These are phyloP conservation scores for Entomortierella lignicola DNA, from an alignment of 192 early-diverging fungal genomes.

Conservation along the genomic window DNA sequence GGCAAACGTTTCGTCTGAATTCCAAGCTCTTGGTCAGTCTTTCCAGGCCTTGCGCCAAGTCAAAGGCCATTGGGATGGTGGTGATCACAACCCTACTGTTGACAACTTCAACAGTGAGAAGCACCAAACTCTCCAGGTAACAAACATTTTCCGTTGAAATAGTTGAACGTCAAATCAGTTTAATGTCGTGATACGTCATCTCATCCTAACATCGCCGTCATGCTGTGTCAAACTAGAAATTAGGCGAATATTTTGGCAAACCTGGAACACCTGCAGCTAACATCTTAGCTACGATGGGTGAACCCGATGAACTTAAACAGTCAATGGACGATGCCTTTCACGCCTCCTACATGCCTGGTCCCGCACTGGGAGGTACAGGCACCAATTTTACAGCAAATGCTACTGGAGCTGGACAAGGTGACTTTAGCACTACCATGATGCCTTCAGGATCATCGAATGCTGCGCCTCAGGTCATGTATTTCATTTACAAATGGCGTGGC, in stretches of 20 bases:
- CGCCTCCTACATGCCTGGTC: slow-evolving; percentile 44
- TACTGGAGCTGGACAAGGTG: slow-evolving; percentile 33
- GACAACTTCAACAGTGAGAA: slow-evolving; percentile 58
- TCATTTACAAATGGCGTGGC: slow-evolving; percentile 53
- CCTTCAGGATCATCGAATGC: slow-evolving; percentile 16
- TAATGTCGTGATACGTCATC: background rate
- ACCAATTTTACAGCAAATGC: background rate
- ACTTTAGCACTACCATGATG: slow-evolving; percentile 48
- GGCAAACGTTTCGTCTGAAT: slow-evolving; percentile 44
- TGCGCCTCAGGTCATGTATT: slow-evolving; percentile 37
- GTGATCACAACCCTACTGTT: slow-evolving; percentile 33
- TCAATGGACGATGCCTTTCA: slow-evolving; percentile 34
- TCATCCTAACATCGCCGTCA: background rate
- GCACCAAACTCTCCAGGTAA: slow-evolving; percentile 54
- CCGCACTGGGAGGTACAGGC: slow-evolving; percentile 13
- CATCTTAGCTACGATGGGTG: slow-evolving; percentile 55
- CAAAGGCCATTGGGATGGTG: slow-evolving; percentile 54
- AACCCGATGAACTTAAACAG: slow-evolving; percentile 63
- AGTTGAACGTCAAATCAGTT: too few species aligned
- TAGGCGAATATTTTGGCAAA: slow-evolving; percentile 59
- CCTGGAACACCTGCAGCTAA: slow-evolving; percentile 56
- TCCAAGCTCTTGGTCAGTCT: slow-evolving; percentile 38
- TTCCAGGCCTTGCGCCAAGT: slow-evolving; percentile 48
- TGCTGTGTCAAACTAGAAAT: slow-evolving; percentile 32
- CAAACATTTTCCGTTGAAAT: background rate